Evolutionary conservation across 2,329 filamentous ascomycete species (phyloP), one percentile per base, ranked within the genome.

Genomic region (Ceratocystis harringtonii): DNA sequence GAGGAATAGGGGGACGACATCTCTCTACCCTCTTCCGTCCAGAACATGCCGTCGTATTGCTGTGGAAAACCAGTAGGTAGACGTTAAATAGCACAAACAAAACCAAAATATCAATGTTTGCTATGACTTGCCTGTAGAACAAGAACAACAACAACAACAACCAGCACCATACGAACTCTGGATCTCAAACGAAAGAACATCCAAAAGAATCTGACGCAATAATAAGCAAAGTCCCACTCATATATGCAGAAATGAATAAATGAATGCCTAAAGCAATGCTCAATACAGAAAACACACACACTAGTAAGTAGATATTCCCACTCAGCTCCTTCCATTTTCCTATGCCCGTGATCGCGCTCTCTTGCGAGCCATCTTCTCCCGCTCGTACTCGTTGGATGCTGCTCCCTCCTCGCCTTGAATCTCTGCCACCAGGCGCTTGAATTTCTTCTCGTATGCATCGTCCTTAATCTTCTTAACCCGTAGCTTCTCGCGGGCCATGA

Each of bases 391-490:
- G 76, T 97, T 97, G 55, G 84, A 81, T 75, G 94, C 92, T 67
- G 81, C 79, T 1, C 92, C 92, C 75, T 96, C 94, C 77, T 96
- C 88, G 70, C 88, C 90, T 78, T 99, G 92, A 71, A 99, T 96
- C 81, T 96, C 92, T 8, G 92, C 89, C 70, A 97, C 85, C 68
- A 99, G 80, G 69, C 88, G 84, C 80, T 88, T 89, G 79, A 92
- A 95, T 82, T 97, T 97, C 80, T 89, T 89, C 80, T 97, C 92
- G 80, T 99, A 97, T 69, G 89, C 91, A 66, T 84, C 84, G 79
- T 97, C 94, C 78, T 85, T 87, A 78, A 89, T 89, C 81, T 92
- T 96, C 85, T 97, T 97, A 79, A 95, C 81, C 71, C 84, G 83
- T 72, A 99, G 80, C 76, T 89, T 89, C 81, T 96, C 92, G 70